Base-by-base conservation (phyloP, 1,284 basidiomycete genomes). In the Microbotryomycetes sp. region DNA sequence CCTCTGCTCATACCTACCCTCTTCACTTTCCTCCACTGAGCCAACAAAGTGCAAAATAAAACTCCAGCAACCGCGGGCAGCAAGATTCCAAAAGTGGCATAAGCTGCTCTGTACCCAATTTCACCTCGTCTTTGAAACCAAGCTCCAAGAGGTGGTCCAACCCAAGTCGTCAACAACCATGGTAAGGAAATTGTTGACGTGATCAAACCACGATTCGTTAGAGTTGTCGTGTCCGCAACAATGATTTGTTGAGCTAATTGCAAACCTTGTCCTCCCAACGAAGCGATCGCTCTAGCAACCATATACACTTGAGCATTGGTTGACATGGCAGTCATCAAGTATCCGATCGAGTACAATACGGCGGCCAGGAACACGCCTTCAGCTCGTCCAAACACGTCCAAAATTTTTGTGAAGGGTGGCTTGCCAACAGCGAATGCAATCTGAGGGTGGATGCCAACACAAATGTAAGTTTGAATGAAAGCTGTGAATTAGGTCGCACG, bases 381-480 rank as follows among this genome's bases (percentile, higher is more conserved):
- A 3, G 73, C 71, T 47, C 73, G 63, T 4, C 73, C 73, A 52
- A 73, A 74, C 4, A 72, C 70, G 62, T 74, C 73, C 36, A 74
- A 67, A 28, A 73, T 64, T 56, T 74, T 74, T 30, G 71, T 72
- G 60, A 73, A 67, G 0, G 72, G 72, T 1, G 73, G 72, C 45
- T 72, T 72, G 25, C 71, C 73, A 29, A 73, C 67, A 3, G 72
- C 73, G 56, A 66, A 72, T 9, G 68, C 69, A 51, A 72, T 68
- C 70, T 71, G 55, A 0, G 28, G 4, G 25, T 12, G 52, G 3
- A 47, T 28, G 25, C 29, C 23, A 22, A 25, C 47, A 48, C 28
- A 16, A 5, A 3, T 3, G 28, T 54, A 26, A 54, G 53, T 26
- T 52, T 52, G 26, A 4, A 25, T 12, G 7, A 6, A 15, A 49